These are phyloP conservation scores for Saccharomyces hybrid DNA, from an alignment of 1,139 yeast genomes.

Conservation along the genomic window DNA sequence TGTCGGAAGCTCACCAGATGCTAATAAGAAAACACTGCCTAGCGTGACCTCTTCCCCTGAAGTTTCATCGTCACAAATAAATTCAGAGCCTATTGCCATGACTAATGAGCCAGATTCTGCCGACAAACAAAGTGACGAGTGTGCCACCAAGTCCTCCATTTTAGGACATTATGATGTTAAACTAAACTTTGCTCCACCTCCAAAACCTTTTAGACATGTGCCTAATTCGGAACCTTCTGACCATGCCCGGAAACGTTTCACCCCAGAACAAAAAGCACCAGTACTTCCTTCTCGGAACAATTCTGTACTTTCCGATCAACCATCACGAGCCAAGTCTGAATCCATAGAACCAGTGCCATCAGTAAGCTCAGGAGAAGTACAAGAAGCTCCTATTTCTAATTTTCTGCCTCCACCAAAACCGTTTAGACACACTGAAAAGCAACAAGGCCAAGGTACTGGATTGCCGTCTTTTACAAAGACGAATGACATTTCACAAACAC, in stretches of 20 bases:
- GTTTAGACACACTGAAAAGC: conserved; percentile 11
- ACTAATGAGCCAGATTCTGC: background rate
- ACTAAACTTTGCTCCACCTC: conserved; percentile 23
- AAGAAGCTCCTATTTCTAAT: conserved; percentile 4
- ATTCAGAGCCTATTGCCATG: background rate
- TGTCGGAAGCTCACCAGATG: background rate
- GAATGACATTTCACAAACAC: background rate
- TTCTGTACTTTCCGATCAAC: background rate
- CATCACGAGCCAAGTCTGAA: background rate
- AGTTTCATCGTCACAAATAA: conserved; percentile 9
- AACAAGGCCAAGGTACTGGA: background rate
- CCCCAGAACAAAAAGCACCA: background rate
- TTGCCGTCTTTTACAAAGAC: background rate
- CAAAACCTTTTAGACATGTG: conserved; percentile 11
- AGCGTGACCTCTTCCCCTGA: background rate
- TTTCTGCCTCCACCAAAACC: conserved; percentile 27
- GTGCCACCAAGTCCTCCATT: conserved; percentile 3
- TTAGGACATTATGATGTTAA: conserved; percentile 7
- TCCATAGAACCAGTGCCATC: background rate
- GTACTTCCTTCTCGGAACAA: background rate
- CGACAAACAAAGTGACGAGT: background rate
- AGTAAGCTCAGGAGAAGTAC: background rate
- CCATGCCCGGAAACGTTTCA: background rate
- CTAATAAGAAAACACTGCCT: background rate
- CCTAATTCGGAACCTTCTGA: background rate